These are phyloP conservation scores for Sophora flavescens DNA, from an alignment of 306 rosid species.

Conservation along the genomic window DNA sequence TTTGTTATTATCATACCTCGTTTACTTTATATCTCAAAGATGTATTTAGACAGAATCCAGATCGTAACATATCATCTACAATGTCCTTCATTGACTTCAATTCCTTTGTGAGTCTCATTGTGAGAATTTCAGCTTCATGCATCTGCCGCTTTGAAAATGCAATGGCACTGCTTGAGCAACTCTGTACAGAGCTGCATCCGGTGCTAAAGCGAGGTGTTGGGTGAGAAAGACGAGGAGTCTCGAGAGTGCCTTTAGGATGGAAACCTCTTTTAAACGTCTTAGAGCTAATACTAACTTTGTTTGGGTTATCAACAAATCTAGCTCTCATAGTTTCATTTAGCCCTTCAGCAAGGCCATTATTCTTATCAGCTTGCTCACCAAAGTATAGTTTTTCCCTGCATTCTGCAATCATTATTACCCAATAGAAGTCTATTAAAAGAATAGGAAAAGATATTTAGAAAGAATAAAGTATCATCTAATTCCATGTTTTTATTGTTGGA, in stretches of 20 bases:
- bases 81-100: constrained; percentile 84
- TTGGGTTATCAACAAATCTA: constrained; percentile 44
- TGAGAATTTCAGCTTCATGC: constrained; percentile 73
- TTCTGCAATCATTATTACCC: constrained; percentile 57
- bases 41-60: constrained; percentile 63
- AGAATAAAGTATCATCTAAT: neutral
- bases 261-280: constrained; percentile 55
- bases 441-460: constrained; percentile 24
- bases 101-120: constrained; percentile 78
- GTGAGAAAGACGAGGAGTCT: constrained; percentile 57
- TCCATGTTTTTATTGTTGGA: too few species aligned
- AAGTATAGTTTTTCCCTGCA: constrained; percentile 55
- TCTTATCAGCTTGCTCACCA: constrained; percentile 50
- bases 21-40: constrained; percentile 71
- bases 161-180: constrained; percentile 80
- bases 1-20: constrained; percentile 63
- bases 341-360: constrained; percentile 54
- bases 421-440: constrained; percentile 39
- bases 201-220: constrained; percentile 43
- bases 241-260: constrained; percentile 50
- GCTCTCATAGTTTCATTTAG: constrained; percentile 53
- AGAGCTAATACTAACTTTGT: constrained; percentile 44
- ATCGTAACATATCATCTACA: constrained; percentile 69
- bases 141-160: constrained; percentile 89
- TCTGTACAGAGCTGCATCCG: constrained; percentile 65